Evolutionary conservation across 2,329 filamentous ascomycete species (phyloP).

Genomic region (Diaporthe citrichinensis): DNA sequence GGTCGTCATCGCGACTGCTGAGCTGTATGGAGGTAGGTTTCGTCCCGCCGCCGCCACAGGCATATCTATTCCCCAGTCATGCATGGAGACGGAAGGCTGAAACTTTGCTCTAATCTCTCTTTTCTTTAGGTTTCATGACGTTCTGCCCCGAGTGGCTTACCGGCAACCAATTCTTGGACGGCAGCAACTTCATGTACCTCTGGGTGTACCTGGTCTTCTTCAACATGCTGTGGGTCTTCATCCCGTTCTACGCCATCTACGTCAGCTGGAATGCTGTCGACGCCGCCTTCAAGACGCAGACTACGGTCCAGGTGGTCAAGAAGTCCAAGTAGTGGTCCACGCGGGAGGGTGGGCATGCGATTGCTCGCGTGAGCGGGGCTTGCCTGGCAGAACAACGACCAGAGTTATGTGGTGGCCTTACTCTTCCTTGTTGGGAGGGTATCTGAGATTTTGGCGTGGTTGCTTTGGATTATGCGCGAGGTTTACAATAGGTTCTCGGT

Average conservation of each 20-base stretch:
- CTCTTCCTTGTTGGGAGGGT: neutral
- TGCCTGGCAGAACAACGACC: neutral
- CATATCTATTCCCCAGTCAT: neutral
- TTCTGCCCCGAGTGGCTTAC: constrained; percentile 79
- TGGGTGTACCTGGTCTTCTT: constrained; percentile 80
- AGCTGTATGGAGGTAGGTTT: constrained; percentile 73
- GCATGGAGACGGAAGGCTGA: neutral
- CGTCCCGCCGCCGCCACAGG: neutral
- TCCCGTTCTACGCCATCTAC: constrained; percentile 72
- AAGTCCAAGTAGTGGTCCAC: constrained; percentile 33
- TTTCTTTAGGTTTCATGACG: constrained; percentile 75
- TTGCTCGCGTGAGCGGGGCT: neutral
- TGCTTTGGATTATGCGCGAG: neutral
- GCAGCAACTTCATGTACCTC: constrained; percentile 76
- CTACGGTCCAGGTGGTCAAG: constrained; percentile 20
- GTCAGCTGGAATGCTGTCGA: constrained; percentile 44
- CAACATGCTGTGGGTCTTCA: constrained; percentile 77
- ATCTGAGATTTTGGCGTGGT: neutral
- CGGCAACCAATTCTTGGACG: constrained; percentile 72
- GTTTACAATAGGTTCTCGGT: neutral
- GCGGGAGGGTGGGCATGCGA: neutral
- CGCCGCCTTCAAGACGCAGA: constrained; percentile 38
- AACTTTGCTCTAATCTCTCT: neutral
- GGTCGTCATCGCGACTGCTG: constrained; percentile 74
- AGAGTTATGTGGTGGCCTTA: neutral